Base-by-base conservation (phyloP, 2,329 filamentous ascomycete species). In the Aureobasidium sp. region DNA sequence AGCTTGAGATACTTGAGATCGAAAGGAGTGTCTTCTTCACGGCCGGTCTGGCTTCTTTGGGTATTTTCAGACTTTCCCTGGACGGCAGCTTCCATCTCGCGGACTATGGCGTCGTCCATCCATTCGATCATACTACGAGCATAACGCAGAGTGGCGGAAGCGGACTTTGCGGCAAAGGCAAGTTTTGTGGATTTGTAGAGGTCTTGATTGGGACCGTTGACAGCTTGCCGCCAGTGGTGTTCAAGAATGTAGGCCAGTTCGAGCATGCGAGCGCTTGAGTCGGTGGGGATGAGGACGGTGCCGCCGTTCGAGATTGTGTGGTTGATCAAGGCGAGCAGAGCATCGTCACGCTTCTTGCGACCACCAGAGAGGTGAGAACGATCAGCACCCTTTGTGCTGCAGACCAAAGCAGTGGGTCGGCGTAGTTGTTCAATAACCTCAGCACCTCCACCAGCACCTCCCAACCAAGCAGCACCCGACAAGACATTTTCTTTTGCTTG, bases 51-150 rank as follows among this genome's bases (percentile, higher is more conserved):
- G 14, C 21, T 44, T 29, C 25, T 41, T 38, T 64, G 60, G 12
- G 53, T 56, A 3, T 58, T 62, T 16, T 74, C 68, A 11, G 60
- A 56, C 24, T 63, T 62, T 3, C 62, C 62, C 59, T 68, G 54
- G 60, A 75, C 75, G 24, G 67, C 71, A 42, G 72, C 72, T 52
- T 67, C 71, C 57, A 67, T 71, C 58, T 97, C 91, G 52, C 90
- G 84, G 37, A 95, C 86, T 55, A 98, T 94, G 55, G 84, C 85
- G 64, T 96, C 90, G 65, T 97, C 90, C 90, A 98, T 97, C 93
- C 93, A 98, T 66, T 98, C 93, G 27, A 98, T 75, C 88, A 98
- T 95, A 67, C 91, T 96, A 60, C 90, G 80, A 22, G 91, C 88
- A 60, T 96, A 88, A 49, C 89, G 80, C 77, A 97, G 87, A 0